Evolutionary conservation across 176 grass and related monocot species (phyloP).

Genomic region (Carex cristatella): DNA sequence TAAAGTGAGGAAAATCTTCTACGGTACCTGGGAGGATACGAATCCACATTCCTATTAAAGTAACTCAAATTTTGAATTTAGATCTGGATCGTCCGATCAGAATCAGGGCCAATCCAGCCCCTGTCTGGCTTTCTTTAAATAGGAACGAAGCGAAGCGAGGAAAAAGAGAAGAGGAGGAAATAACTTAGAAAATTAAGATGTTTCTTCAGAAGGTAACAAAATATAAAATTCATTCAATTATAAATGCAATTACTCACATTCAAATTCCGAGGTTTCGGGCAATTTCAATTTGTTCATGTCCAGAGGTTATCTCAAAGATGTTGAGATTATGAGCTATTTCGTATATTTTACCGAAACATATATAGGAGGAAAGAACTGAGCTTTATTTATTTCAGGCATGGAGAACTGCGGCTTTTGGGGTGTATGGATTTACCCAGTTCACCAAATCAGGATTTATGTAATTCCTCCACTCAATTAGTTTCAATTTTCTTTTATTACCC

Average conservation of each 20-base stretch:
- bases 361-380: not conserved
- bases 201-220: constrained; percentile 69
- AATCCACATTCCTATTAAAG: too few relatives aligned
- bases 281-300: not conserved
- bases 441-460: constrained; percentile 87
- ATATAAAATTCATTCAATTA: not conserved
- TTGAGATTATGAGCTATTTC: too few relatives aligned
- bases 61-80: too few relatives aligned
- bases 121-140: not conserved
- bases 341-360: not conserved
- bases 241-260: not conserved
- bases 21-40: too few relatives aligned
- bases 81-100: too few relatives aligned
- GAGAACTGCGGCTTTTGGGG: constrained; percentile 70
- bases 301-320: not conserved
- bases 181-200: constrained; percentile 15
- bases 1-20: too few relatives aligned
- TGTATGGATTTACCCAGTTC: constrained; percentile 92
- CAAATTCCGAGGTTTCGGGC: not conserved
- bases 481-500: not conserved
- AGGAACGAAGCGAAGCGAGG: not conserved
- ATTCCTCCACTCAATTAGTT: not conserved
- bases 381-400: constrained; percentile 48
- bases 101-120: too few relatives aligned
- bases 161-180: not conserved